These are phyloP conservation scores for Hawksworthiomyces lignivorus DNA, from an alignment of 2,329 filamentous ascomycete genomes.

Conservation along the genomic window DNA sequence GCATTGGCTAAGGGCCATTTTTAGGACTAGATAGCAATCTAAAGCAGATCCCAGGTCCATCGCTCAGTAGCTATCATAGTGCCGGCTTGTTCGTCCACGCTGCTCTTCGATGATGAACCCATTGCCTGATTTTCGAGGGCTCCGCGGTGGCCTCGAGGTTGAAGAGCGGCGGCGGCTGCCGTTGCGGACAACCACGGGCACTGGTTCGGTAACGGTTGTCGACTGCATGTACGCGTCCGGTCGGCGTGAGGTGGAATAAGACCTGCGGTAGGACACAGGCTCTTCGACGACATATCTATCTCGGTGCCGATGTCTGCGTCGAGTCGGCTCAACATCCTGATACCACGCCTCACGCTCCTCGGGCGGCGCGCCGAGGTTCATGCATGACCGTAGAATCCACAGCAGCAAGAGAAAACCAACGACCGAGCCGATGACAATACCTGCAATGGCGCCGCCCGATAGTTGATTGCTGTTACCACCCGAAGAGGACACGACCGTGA, in stretches of 20 bases:
- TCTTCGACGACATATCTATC: not conserved
- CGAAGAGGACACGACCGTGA: constrained; percentile 21
- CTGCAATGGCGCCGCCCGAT: constrained; percentile 41
- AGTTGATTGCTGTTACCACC: constrained; percentile 22
- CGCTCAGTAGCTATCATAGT: constrained; percentile 8
- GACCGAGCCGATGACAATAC: constrained; percentile 43
- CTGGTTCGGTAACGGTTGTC: constrained; percentile 1
- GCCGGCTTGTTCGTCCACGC: not conserved
- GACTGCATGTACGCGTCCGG: constrained; percentile 2
- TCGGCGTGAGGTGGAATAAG: constrained; percentile 2
- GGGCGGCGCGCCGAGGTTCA: constrained; percentile 31
- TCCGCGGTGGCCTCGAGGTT: not conserved
- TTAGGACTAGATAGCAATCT: no score
- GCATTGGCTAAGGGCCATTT: no score
- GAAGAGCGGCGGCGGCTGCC: not conserved
- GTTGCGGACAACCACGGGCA: constrained; percentile 8
- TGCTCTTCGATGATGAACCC: constrained; percentile 4
- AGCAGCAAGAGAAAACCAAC: constrained; percentile 36
- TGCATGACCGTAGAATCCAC: constrained; percentile 40
- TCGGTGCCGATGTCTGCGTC: not conserved
- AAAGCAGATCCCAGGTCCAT: no score
- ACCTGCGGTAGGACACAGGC: not conserved
- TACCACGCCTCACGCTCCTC: constrained; percentile 9
- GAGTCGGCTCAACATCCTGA: constrained; percentile 3
- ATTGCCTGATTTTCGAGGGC: constrained; percentile 3